Percentiles rank a stretch among this genome's conserved stretches.
Conservation (phyloP, 1,284 basidiomycete species). For the Irpex sp. region DNA sequence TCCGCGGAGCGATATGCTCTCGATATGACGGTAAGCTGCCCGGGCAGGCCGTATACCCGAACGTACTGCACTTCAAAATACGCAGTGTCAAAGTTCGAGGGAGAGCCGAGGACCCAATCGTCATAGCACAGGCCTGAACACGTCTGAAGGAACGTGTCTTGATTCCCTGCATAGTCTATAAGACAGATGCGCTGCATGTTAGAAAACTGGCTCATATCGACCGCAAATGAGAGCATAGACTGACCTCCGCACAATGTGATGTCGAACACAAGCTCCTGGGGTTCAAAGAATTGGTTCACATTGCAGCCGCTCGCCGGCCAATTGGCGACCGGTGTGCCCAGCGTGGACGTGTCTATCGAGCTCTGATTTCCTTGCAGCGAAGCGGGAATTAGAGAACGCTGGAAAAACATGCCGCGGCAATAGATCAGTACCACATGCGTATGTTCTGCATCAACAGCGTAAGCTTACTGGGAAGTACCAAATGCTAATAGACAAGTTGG, state of each 20-base stretch:
- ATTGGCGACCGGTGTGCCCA: conserved; percentile 68
- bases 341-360: conserved; percentile 56
- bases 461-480: conserved; percentile 69
- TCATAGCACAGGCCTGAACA: conserved; percentile 67
- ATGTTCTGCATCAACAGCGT: background rate
- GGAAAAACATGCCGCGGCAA: background rate
- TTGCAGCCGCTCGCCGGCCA: conserved; percentile 62
- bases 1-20: conserved; percentile 19
- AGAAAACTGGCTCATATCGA: background rate
- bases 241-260: conserved; percentile 74
- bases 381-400: conserved; percentile 56
- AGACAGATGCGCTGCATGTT: background rate
- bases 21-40: conserved; percentile 25
- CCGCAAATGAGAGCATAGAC: conserved; percentile 15
- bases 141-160: conserved; percentile 55
- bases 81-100: conserved; percentile 63
- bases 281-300: conserved; percentile 56
- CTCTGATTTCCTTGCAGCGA: conserved; percentile 49
- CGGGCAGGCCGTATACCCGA: conserved; percentile 44
- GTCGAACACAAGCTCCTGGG: conserved; percentile 69
- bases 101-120: conserved; percentile 70
- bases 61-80: conserved; percentile 75
- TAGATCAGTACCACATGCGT: conserved; percentile 3
- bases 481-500: conserved; percentile 37
- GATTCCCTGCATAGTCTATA: conserved; percentile 33